Base-by-base conservation (phyloP, 352 stramenopile species). In the Phytophthora cryptogea region DNA sequence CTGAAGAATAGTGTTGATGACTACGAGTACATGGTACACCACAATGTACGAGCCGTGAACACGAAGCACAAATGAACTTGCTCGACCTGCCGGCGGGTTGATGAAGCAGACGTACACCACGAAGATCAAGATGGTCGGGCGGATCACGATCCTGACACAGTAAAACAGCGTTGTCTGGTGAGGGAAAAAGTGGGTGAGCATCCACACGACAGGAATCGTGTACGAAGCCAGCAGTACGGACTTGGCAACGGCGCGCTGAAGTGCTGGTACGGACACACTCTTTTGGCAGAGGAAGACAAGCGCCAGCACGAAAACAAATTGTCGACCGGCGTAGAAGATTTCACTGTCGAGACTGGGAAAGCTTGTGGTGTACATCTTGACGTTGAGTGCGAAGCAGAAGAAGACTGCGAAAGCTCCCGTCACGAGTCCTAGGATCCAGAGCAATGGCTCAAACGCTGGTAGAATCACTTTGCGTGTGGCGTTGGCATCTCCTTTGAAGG, bases 281-380 rank as follows among this genome's bases (percentile, higher is more conserved):
- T 90, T 88, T 56, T 87, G 80, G 5, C 76, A 68, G 11, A 90
- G 54, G 35, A 78, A 85, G 4, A 87, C 52, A 1, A 83, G 55
- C 3, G 76, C 63, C 7, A 81, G 63, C 20, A 88, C 47, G 31
- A 88, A 81, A 20, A 84, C 62, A 45, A 90, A 88, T 51, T 88
- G 74, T 27, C 76, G 59, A 11, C 76, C 74, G 1, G 51, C 39
- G 45, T 84, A 88, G 43, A 83, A 65, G 14, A 68, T 39, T 33
- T 83, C 72, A 26, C 50, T 63, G 39, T 66, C 60, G 16, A 86
- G 35, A 4, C 27, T 57, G 2, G 72, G 59, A 26, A 79, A 71
- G 4, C n/a, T 52, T 4, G 42, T 64, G 5, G 49, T 69, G 54
- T 80, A 84, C 31, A 79, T 17, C n/a, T 62, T 41, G 16, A 57